Conservation (phyloP, 129 eudicot species). For the Oenanthe sinensis region DNA sequence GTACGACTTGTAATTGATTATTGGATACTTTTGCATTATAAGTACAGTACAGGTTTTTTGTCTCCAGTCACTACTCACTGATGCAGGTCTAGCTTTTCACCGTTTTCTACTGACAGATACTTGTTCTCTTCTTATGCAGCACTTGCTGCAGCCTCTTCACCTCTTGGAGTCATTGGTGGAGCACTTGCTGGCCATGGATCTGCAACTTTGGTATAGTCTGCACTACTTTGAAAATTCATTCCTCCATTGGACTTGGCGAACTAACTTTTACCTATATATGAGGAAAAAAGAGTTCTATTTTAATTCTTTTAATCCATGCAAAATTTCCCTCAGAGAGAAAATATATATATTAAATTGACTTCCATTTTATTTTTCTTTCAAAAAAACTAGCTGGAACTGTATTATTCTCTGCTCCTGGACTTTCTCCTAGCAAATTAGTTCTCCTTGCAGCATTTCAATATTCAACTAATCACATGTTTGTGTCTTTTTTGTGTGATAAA, state of each 20-base stretch:
- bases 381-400: not conserved
- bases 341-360: not conserved
- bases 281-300: not conserved
- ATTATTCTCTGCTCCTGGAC: not conserved
- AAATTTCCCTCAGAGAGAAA: not conserved
- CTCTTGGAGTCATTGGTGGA: slow-evolving; percentile 95
- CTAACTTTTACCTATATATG: not conserved
- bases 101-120: not conserved
- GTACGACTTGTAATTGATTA: not conserved
- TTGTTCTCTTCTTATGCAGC: slow-evolving; percentile 31
- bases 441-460: not conserved
- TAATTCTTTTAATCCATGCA: not conserved
- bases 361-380: not conserved
- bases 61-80: not conserved
- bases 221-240: not conserved
- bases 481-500: not conserved
- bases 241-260: slow-evolving; percentile 8
- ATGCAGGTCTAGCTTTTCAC: not conserved
- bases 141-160: slow-evolving; percentile 96
- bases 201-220: slow-evolving; percentile 73
- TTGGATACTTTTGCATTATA: not conserved
- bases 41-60: not conserved
- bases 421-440: not conserved
- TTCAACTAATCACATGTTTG: not conserved
- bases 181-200: slow-evolving; percentile 96